phyloP scores from a whole-genome alignment of 805 yeast genomes.

The Candida insectorum region DNA sequence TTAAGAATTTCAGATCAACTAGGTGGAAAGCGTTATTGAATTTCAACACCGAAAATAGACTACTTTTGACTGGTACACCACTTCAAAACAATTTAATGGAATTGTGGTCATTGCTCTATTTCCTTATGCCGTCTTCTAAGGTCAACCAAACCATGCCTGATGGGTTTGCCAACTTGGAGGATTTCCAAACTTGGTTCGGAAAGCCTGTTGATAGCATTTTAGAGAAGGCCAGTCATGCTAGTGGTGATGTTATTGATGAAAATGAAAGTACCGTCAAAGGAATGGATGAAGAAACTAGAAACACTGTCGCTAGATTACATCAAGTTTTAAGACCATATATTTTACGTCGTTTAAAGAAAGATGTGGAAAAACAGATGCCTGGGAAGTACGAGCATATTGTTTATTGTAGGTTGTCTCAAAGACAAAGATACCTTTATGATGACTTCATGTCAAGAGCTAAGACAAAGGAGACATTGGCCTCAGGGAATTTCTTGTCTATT shows the following conservation, averaged over 20 bases:
- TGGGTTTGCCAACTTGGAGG: slow-evolving; percentile 94
- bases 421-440: slow-evolving; percentile 89
- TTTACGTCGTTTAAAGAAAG: slow-evolving; percentile 86
- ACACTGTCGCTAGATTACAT: slow-evolving; percentile 84
- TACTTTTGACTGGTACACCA: slow-evolving; percentile 94
- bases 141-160: slow-evolving; percentile 76
- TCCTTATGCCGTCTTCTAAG: slow-evolving; percentile 89
- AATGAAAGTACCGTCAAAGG: slow-evolving; percentile 31
- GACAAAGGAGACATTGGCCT: slow-evolving; percentile 87
- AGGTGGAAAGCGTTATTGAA: slow-evolving; percentile 96
- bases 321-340: slow-evolving; percentile 92
- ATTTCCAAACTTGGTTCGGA: slow-evolving; percentile 99
- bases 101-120: slow-evolving; percentile 91
- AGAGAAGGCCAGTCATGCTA: slow-evolving; percentile 56
- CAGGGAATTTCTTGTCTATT: slow-evolving; percentile 92
- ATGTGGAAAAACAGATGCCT: slow-evolving; percentile 99
- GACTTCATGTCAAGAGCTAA: slow-evolving; percentile 97
- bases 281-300: slow-evolving; percentile 73
- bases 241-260: slow-evolving; percentile 45
- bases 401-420: slow-evolving; percentile 84
- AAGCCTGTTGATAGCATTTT: slow-evolving; percentile 90
- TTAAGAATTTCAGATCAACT: slow-evolving; percentile 92
- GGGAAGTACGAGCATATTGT: slow-evolving; percentile 94
- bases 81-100: slow-evolving; percentile 93
- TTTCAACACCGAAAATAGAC: slow-evolving; percentile 86